A percentile compares a stretch with the other conserved stretches of the same genome.
phyloP scores from a whole-genome alignment of 257 asterid genomes.

The Linderniella brevidens region DNA sequence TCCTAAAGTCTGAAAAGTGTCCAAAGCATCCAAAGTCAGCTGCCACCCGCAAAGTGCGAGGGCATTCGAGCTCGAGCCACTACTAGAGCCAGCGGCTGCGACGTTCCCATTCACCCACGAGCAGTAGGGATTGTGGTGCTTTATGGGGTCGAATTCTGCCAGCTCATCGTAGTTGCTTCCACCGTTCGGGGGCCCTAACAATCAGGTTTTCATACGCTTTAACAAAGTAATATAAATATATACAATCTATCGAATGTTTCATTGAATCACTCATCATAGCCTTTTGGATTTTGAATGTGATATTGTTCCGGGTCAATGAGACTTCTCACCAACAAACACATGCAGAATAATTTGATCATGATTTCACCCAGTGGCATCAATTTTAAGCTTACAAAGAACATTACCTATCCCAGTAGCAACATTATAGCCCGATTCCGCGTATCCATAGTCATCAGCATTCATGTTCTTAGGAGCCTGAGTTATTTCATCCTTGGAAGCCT shows the following conservation, averaged over 20 bases:
- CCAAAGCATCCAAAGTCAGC: slow-evolving; percentile 92
- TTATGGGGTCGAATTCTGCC: slow-evolving; percentile 89
- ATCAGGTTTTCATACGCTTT: too few species aligned
- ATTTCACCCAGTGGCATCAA: too few species aligned
- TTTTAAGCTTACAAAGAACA: slow-evolving; percentile 2
- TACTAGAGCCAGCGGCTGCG: slow-evolving; percentile 92
- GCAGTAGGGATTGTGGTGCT: slow-evolving; percentile 80
- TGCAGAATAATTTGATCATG: too few species aligned
- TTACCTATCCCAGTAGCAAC: slow-evolving; percentile 55
- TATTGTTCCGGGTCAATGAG: too few species aligned
- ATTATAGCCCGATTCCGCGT: slow-evolving; percentile 59
- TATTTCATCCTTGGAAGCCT: slow-evolving; percentile 89
- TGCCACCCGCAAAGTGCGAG: slow-evolving; percentile 92
- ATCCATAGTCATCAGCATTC: slow-evolving; percentile 70
- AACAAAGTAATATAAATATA: too few species aligned
- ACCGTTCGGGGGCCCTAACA: slow-evolving; percentile 70
- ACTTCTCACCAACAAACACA: too few species aligned
- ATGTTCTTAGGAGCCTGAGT: slow-evolving; percentile 54
- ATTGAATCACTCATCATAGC: too few species aligned
- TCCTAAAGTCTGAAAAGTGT: slow-evolving; percentile 75
- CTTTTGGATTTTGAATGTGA: too few species aligned
- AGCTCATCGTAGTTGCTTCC: slow-evolving; percentile 83
- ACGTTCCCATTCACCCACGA: slow-evolving; percentile 99
- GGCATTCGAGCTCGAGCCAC: slow-evolving; percentile 65
- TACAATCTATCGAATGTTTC: too few species aligned